phyloP scores from a whole-genome alignment of 768 basidiomycete genomes.

The Leccinum sublutescens region DNA sequence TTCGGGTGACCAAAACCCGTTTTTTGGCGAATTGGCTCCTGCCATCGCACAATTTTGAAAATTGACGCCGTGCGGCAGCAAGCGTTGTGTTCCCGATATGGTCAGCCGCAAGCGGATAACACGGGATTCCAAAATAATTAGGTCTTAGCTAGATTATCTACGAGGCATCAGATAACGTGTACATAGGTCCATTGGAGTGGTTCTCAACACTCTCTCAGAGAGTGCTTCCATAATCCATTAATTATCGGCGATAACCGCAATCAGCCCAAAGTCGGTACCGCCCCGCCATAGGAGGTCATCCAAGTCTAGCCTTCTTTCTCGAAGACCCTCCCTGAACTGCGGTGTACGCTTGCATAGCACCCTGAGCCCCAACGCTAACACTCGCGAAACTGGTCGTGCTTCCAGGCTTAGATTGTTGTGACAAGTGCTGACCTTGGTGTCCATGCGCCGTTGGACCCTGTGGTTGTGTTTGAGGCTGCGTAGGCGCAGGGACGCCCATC shows the following conservation, averaged over 20 bases:
- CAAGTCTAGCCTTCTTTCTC: slow-evolving; percentile 62
- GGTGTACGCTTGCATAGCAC: slow-evolving; percentile 29
- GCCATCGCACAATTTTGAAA: slow-evolving; percentile 20
- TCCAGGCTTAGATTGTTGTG: slow-evolving; percentile 47
- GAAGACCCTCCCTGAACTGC: slow-evolving; percentile 37
- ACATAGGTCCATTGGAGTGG: neutral
- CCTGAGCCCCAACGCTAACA: slow-evolving; percentile 50
- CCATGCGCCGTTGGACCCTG: slow-evolving; percentile 44
- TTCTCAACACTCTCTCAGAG: neutral
- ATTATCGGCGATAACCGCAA: neutral
- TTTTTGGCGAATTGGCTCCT: slow-evolving; percentile 23
- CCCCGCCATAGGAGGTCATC: slow-evolving; percentile 26
- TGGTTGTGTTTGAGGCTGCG: slow-evolving; percentile 41
- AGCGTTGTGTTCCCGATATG: slow-evolving; percentile 1
- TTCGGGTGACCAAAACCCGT: slow-evolving; percentile 31
- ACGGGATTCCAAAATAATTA: slow-evolving; percentile 7
- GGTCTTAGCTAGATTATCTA: neutral
- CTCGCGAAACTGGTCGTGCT: slow-evolving; percentile 66
- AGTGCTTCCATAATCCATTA: neutral
- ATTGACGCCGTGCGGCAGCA: slow-evolving; percentile 4
- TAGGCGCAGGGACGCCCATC: slow-evolving; percentile 62
- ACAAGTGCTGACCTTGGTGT: slow-evolving; percentile 44
- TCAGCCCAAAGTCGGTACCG: neutral
- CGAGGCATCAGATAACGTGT: neutral
- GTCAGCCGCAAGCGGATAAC: slow-evolving; percentile 4